Percentiles rank a stretch among this genome's conserved stretches.
phyloP scores from a whole-genome alignment of 2,329 filamentous ascomycete genomes.

The Fonsecaea monophora region DNA sequence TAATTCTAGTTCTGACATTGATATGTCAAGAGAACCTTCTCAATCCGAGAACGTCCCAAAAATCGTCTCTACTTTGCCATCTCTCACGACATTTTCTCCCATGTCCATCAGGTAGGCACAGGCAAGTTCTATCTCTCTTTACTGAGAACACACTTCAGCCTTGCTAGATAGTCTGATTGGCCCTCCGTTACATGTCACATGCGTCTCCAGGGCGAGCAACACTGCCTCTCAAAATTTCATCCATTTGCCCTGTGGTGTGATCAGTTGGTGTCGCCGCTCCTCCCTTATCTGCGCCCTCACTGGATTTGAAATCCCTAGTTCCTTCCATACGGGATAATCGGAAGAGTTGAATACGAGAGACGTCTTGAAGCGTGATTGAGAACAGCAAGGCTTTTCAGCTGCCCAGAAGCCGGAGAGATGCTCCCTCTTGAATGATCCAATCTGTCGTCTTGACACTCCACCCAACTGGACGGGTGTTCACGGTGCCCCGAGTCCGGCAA shows the following conservation, averaged over 20 bases:
- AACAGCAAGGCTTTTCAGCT: not conserved
- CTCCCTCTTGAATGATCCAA: not conserved
- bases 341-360: constrained; percentile 1
- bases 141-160: not conserved
- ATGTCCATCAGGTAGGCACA: not conserved
- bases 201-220: not conserved
- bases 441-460: not conserved
- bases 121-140: not conserved
- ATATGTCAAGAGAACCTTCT: not conserved
- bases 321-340: not conserved
- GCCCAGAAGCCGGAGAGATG: not conserved
- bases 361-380: not conserved
- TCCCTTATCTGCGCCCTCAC: not conserved
- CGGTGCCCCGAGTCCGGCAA: not conserved
- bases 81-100: not conserved
- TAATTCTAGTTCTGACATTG: not conserved
- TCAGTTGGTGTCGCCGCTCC: not conserved
- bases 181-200: not conserved
- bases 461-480: not conserved
- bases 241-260: not conserved
- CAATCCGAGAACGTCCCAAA: not conserved
- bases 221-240: not conserved
- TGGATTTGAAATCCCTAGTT: not conserved
- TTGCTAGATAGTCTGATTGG: not conserved
- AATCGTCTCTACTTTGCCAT: not conserved